phyloP scores from a whole-genome alignment of 768 basidiomycete genomes.

The Sporobolomyces phaffii region DNA sequence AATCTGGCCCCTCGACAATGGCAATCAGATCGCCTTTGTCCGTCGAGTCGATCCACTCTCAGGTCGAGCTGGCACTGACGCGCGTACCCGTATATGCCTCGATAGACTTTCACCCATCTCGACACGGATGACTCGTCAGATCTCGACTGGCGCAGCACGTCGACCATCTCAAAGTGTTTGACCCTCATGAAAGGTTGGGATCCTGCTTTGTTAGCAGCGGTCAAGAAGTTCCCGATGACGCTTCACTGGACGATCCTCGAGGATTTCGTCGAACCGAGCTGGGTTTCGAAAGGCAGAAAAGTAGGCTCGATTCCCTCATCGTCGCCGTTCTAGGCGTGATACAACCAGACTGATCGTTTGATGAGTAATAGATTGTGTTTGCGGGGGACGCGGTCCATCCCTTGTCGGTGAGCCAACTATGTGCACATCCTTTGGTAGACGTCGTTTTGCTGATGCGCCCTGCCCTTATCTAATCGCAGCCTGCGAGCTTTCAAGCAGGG shows the following conservation, averaged over 20 bases:
- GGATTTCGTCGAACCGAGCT: slow-evolving; percentile 22
- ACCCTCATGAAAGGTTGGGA: slow-evolving; percentile 17
- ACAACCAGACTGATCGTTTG: no score
- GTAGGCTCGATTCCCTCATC: no score
- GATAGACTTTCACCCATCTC: slow-evolving; percentile 31
- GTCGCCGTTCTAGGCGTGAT: no score
- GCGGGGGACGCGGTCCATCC: slow-evolving; percentile 26
- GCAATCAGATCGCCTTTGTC: slow-evolving; percentile 14
- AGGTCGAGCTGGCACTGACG: no score
- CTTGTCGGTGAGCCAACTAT: slow-evolving; percentile 15
- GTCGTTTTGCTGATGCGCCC: no score
- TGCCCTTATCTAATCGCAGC: slow-evolving; percentile 4
- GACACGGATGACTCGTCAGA: slow-evolving; percentile 2
- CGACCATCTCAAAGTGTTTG: slow-evolving; percentile 2
- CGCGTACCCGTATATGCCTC: no score
- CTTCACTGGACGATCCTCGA: slow-evolving; percentile 30
- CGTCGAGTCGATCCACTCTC: no score
- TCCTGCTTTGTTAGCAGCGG: neutral
- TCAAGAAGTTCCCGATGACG: slow-evolving; percentile 13
- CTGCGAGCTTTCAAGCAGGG: slow-evolving; percentile 35
- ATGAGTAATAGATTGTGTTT: slow-evolving; percentile 29
- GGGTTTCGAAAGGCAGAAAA: slow-evolving; percentile 28
- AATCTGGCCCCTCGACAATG: slow-evolving; percentile 30
- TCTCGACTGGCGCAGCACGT: slow-evolving; percentile 16
- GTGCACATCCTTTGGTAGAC: neutral